Evolutionary conservation across 306 rosid genomes (phyloP), one percentile per base, ranked within the genome.

Genomic region (Canavalia ensiformis): DNA sequence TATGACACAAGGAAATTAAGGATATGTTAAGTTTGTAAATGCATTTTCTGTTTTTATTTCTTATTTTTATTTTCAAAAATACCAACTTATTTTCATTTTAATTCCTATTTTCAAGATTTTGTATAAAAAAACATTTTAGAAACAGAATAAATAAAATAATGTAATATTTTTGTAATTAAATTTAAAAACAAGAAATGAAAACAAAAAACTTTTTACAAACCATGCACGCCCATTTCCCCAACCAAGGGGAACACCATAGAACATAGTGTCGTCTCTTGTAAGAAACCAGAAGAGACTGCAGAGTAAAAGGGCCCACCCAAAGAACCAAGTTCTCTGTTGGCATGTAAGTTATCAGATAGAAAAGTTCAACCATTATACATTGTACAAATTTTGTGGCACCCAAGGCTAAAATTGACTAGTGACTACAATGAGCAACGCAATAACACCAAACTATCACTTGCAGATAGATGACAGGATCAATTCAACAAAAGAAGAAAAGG

Each of bases 331-430:
- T 55, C 6, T 29, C 25, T 63, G 75, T 55, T 47, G 30, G 52
- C 67, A 70, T 62, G 47, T 46, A 83, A 47, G 70, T 59, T 44
- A 18, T 63, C 28, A 71, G 59, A 58, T 62, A 49, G 55, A 46
- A 45, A 68, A 34, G 56, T 75, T 39, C 39, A 44, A 46, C 42
- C 13, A 33, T 2, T 68, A 46, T 30, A 56, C 83, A 35, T 67
- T 41, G 75, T 12, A 7, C 68, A 41, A 45, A 78, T 9, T 42
- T 77, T 63, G 8, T 49, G 46, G 46, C 41, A 37, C 41, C 41
- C 3, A 37, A 37, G 41, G 41, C 4, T 2, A 37, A 37, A 72
- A 80, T 72, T 49, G 35, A 62, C 28, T 51, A 80, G 62, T 49
- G 35, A 62, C 28, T 51, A 13, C 54, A 30, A 56, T 30, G 31